Conservation (phyloP, 768 basidiomycete genomes). For the Krasilnikovozyma curviuscula region DNA sequence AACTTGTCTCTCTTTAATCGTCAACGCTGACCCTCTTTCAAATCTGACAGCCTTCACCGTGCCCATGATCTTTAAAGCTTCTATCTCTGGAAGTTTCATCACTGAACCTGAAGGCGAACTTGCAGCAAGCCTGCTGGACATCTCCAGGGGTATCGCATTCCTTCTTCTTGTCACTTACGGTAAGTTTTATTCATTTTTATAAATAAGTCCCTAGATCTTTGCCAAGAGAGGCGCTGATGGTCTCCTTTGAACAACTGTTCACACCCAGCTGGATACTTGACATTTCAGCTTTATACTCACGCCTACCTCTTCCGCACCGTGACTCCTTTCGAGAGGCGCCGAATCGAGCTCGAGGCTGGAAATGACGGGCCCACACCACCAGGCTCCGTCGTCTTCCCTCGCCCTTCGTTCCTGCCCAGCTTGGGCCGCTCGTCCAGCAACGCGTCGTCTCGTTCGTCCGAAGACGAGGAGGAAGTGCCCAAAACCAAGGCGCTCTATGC, state of each 20-base stretch:
- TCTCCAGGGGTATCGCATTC: conserved; percentile 7
- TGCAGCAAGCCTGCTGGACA: neutral
- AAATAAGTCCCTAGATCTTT: neutral
- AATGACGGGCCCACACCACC: conserved; percentile 8
- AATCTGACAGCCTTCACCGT: neutral
- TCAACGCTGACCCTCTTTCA: too few species aligned
- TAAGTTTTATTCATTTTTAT: neutral
- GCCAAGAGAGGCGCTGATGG: too few species aligned
- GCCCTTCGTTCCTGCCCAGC: conserved; percentile 5
- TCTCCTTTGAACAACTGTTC: too few species aligned
- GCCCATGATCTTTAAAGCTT: neutral
- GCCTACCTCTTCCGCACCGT: conserved; percentile 9
- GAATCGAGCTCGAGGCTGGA: neutral
- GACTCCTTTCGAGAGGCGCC: conserved; percentile 5
- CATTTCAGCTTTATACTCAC: conserved; percentile 10
- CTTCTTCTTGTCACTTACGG: conserved; percentile 7
- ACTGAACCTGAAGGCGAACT: neutral
- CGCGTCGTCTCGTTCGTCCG: conserved; percentile 3
- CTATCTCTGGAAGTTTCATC: neutral
- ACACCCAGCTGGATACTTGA: neutral
- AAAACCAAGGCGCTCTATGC: conserved; percentile 17
- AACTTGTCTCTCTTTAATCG: too few species aligned
- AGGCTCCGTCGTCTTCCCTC: conserved; percentile 6
- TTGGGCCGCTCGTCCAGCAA: conserved; percentile 5
- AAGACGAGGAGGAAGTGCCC: conserved; percentile 13